Conservation (phyloP, 2,329 filamentous ascomycete species). For the Nemania diffusa region DNA sequence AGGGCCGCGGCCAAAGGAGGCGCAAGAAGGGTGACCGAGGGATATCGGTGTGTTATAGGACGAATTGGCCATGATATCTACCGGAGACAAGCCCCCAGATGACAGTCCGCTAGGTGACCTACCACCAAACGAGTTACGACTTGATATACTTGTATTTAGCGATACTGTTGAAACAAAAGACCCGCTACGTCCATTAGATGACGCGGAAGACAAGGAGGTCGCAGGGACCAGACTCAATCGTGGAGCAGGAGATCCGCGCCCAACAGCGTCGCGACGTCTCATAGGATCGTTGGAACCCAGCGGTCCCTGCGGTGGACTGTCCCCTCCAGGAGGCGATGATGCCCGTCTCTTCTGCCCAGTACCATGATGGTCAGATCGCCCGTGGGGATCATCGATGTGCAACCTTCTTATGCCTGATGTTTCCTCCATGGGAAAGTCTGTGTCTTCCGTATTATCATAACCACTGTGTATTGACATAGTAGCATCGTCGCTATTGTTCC, state of each 20-base stretch:
- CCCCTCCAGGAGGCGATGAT: slow-evolving; percentile 63
- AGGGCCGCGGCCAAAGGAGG: slow-evolving; percentile 55
- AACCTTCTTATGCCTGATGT: slow-evolving; percentile 53
- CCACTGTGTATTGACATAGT: slow-evolving; percentile 57
- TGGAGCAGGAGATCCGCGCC: slow-evolving; percentile 64
- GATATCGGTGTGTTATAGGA: slow-evolving; percentile 62
- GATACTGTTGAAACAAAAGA: slow-evolving; percentile 61
- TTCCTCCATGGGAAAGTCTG: slow-evolving; percentile 59
- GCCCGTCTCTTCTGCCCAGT: slow-evolving; percentile 66
- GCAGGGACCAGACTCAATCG: slow-evolving; percentile 60
- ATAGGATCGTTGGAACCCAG: slow-evolving; percentile 56
- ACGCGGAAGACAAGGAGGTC: slow-evolving; percentile 57
- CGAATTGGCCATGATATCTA: slow-evolving; percentile 56
- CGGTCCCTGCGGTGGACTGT: slow-evolving; percentile 54
- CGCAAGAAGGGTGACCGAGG: slow-evolving; percentile 61
- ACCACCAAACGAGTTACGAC: slow-evolving; percentile 57
- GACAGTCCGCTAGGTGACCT: slow-evolving; percentile 63
- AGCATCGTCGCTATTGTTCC: slow-evolving; percentile 65
- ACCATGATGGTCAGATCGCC: slow-evolving; percentile 52
- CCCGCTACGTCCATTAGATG: slow-evolving; percentile 57
- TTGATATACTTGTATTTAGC: slow-evolving; percentile 57
- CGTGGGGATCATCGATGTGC: slow-evolving; percentile 58
- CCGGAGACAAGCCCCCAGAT: slow-evolving; percentile 54
- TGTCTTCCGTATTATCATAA: slow-evolving; percentile 63
- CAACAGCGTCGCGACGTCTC: slow-evolving; percentile 60